Evolutionary conservation across 2,329 filamentous ascomycete genomes (phyloP).

Genomic region (Fusarium torulosum): DNA sequence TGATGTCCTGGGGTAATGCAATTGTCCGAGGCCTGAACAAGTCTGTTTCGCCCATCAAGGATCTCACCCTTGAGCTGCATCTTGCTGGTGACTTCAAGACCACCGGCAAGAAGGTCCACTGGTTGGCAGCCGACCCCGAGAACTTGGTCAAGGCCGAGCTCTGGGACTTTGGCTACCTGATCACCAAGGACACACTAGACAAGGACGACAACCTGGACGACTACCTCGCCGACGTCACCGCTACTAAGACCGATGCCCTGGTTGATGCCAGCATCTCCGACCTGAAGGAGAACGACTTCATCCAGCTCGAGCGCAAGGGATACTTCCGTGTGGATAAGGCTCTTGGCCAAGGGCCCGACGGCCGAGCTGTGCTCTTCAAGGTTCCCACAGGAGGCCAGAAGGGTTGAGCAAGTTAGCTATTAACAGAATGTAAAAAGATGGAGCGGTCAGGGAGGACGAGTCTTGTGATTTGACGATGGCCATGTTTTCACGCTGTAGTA

Average conservation of each 20-base stretch:
- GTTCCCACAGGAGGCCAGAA: slow-evolving; percentile 68
- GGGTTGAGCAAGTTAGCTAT: slow-evolving; percentile 20
- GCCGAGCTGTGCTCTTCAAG: slow-evolving; percentile 67
- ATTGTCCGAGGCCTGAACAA: slow-evolving; percentile 77
- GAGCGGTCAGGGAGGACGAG: neutral
- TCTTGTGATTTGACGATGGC: slow-evolving; percentile 37
- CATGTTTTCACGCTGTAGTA: slow-evolving; percentile 37
- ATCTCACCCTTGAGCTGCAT: slow-evolving; percentile 86
- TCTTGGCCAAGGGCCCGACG: slow-evolving; percentile 62
- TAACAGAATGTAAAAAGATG: slow-evolving; percentile 15
- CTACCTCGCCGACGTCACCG: slow-evolving; percentile 81
- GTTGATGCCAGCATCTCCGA: slow-evolving; percentile 84
- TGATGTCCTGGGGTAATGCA: slow-evolving; percentile 97
- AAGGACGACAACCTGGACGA: slow-evolving; percentile 89
- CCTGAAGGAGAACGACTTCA: slow-evolving; percentile 88
- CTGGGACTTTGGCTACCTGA: slow-evolving; percentile 94
- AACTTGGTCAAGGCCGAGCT: slow-evolving; percentile 85
- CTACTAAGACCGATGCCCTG: slow-evolving; percentile 78
- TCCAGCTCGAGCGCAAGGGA: slow-evolving; percentile 94
- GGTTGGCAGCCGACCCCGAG: slow-evolving; percentile 83
- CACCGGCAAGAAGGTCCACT: slow-evolving; percentile 96
- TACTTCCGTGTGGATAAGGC: slow-evolving; percentile 88
- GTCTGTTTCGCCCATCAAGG: slow-evolving; percentile 69
- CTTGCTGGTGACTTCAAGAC: slow-evolving; percentile 93
- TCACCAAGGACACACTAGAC: slow-evolving; percentile 94